Conservation (phyloP, 2,329 filamentous ascomycete species). For the Teratosphaeria viscida region DNA sequence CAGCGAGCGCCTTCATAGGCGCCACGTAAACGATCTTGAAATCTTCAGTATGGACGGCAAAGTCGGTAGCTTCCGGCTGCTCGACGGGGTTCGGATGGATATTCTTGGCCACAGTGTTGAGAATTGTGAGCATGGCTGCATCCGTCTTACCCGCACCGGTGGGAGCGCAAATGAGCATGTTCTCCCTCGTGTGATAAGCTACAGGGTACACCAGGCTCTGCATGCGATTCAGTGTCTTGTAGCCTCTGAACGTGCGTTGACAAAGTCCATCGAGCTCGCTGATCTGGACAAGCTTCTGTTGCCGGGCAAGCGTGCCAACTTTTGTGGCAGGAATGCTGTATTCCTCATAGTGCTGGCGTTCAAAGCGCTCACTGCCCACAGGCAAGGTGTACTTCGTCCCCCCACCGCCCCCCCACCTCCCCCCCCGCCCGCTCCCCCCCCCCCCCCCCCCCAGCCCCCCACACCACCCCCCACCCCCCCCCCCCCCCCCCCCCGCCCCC, state of each 20-base stretch:
- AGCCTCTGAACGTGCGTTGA: constrained; percentile 82
- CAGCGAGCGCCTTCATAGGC: constrained; percentile 96
- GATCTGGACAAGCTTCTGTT: constrained; percentile 69
- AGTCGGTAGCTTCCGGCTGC: constrained; percentile 61
- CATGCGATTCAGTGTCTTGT: constrained; percentile 92
- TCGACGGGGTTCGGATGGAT: constrained; percentile 70
- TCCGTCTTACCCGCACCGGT: constrained; percentile 96
- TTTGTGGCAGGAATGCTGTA: constrained; percentile 74
- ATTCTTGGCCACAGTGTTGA: constrained; percentile 84
- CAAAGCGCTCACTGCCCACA: constrained; percentile 57
- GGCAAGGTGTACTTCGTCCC: constrained; percentile 75
- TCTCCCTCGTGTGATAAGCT: constrained; percentile 90
- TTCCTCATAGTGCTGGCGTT: constrained; percentile 74
- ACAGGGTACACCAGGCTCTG: constrained; percentile 94
- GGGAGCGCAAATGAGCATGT: constrained; percentile 96
- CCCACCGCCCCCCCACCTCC: no score
- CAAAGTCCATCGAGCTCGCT: constrained; percentile 81
- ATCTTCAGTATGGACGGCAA: constrained; percentile 70
- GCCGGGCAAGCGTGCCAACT: constrained; percentile 61
- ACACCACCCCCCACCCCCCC: no score
- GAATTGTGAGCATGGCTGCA: constrained; percentile 89
- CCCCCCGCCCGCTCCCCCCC: no score
- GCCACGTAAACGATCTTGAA: constrained; percentile 99
- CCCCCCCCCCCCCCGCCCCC: no score
- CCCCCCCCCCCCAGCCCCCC: no score